Conservation (phyloP, 257 asterid genomes). For the Rehmannia glutinosa region DNA sequence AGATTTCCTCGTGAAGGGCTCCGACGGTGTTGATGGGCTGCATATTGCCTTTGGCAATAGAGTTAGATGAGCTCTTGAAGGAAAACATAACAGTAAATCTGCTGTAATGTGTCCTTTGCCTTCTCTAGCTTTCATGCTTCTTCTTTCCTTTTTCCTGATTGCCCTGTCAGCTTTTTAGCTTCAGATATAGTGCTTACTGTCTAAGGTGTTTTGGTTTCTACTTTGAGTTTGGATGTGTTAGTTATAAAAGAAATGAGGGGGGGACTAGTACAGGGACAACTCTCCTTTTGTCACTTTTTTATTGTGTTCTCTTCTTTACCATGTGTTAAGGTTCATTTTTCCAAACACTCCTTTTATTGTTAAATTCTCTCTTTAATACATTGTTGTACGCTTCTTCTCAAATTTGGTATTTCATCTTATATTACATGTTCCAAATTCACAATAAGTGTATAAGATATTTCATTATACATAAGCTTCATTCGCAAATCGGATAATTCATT, state of each 20-base stretch:
- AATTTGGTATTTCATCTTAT: too few relatives aligned
- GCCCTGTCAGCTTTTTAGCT: neutral
- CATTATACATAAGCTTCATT: too few relatives aligned
- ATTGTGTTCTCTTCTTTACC: constrained; percentile 31
- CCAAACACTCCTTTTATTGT: constrained; percentile 29
- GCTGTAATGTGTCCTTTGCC: constrained; percentile 73
- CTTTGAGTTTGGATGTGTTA: constrained; percentile 15
- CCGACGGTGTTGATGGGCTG: constrained; percentile 69
- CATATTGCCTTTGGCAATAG: constrained; percentile 79
- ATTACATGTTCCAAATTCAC: too few relatives aligned
- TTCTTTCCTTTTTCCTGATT: neutral
- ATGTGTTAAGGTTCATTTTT: constrained; percentile 35
- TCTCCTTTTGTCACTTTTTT: constrained; percentile 28
- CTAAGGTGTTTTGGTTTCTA: neutral
- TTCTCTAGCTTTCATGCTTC: constrained; percentile 46
- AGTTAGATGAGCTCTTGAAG: constrained; percentile 71
- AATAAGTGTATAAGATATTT: too few relatives aligned
- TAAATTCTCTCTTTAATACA: neutral
- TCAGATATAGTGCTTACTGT: neutral
- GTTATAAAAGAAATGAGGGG: constrained; percentile 25
- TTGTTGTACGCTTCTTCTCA: too few relatives aligned
- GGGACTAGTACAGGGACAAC: constrained; percentile 29
- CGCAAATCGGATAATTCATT: too few relatives aligned
- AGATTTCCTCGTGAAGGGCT: constrained; percentile 27
- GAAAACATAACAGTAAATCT: constrained; percentile 82